Evolutionary conservation across 345 rosid genomes (phyloP), one percentile per base, ranked within the genome.

Genomic region (Citrus medica): DNA sequence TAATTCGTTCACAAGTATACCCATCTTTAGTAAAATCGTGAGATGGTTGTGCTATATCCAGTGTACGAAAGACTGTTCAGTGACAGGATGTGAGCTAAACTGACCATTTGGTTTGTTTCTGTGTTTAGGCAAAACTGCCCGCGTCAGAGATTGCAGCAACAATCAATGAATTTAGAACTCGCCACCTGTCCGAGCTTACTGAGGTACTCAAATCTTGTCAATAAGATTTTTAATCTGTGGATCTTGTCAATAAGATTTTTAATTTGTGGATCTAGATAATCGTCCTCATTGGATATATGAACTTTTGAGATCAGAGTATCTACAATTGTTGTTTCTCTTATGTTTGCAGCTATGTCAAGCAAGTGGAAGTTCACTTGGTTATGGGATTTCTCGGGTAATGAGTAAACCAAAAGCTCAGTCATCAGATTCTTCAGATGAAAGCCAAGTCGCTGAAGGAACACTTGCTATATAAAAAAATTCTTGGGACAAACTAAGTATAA

Each of bases 361-460:
- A 35, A 95, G 87, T 28, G 99, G 99, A 76, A 96, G 97, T 80
- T 96, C 99, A 38, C 94, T 90, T 68, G 99, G 99, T 16, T 96
- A 96, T 71, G 99, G 99, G 79, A 93, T 85, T 88, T 88, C 98
- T 21, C 84, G 97, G 60, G 80, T 88, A 22, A 79, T 79, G 85
- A 88, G 73, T 69, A 92, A 87, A 82, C 85, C 98, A 30, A 96
- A 90, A 86, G 46, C 74, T 71, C 89, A 65, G 78, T 53, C 77
- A 37, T 69, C 88, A 1, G 99, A 95, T 82, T 81, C 92, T 66
- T 83, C 91, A 28, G 98, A 93, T 24, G 99, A 90, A 59, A 89
- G 79, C 85, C 92, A 89, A 84, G 70, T 86, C 73, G 71, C 82
- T 4, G 99, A 93, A 84, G 98, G 98, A 76, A 87, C 95, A 35